A percentile compares a stretch with the other conserved stretches of the same genome.
These are phyloP conservation scores for Tylopilus balloui DNA, from an alignment of 768 basidiomycete species.

Conservation along the genomic window DNA sequence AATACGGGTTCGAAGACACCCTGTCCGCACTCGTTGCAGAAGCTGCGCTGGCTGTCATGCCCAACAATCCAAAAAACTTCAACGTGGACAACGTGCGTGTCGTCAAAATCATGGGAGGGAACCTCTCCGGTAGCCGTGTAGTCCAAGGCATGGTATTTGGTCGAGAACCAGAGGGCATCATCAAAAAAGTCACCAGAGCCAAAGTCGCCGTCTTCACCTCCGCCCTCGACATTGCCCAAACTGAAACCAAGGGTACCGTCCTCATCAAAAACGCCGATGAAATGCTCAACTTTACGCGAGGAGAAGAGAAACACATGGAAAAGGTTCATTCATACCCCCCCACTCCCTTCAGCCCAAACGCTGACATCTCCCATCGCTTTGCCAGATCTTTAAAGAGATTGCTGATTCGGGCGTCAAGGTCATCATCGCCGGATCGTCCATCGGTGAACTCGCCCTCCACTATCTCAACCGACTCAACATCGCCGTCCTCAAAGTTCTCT, in stretches of 20 bases:
- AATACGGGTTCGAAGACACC: conserved; percentile 88
- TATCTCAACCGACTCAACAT: conserved; percentile 93
- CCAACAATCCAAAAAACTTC: conserved; percentile 81
- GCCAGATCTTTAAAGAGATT: conserved; percentile 94
- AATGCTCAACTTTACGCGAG: conserved; percentile 93
- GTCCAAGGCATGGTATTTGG: conserved; percentile 99
- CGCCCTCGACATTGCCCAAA: conserved; percentile 89
- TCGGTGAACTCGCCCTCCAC: conserved; percentile 95
- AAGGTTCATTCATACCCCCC: conserved; percentile 42
- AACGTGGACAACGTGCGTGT: conserved; percentile 98
- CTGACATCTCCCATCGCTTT: neutral
- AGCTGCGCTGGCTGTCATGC: conserved; percentile 91
- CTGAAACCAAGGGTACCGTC: conserved; percentile 98
- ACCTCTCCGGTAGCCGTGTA: conserved; percentile 76
- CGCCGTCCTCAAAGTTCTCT: conserved; percentile 93
- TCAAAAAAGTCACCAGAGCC: conserved; percentile 79
- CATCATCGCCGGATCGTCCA: conserved; percentile 86
- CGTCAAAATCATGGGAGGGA: conserved; percentile 98
- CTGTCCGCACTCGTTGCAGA: conserved; percentile 85
- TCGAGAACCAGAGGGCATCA: conserved; percentile 84
- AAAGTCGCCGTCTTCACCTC: conserved; percentile 97
- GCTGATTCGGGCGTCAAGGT: conserved; percentile 93
- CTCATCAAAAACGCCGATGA: conserved; percentile 93
- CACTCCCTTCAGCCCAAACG: neutral
- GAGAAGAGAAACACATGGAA: conserved; percentile 96